Conservation (phyloP, 306 rosid genomes). For the Corylus americana region DNA sequence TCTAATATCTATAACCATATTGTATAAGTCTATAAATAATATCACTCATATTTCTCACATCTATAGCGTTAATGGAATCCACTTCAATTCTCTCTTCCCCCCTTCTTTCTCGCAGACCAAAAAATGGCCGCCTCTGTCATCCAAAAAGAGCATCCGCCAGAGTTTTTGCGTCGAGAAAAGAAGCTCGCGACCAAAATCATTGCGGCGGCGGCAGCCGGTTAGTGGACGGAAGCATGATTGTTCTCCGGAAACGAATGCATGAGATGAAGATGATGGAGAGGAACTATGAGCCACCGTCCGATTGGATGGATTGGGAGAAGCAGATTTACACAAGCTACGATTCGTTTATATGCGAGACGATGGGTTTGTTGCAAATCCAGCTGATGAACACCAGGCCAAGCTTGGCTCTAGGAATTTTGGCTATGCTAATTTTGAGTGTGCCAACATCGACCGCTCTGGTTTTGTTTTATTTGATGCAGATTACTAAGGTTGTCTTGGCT, state of each 20-base stretch:
- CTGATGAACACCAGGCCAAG: slow-evolving; percentile 58
- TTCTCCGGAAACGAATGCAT: slow-evolving; percentile 38
- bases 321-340: slow-evolving; percentile 37
- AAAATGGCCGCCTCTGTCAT: background rate
- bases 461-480: slow-evolving; percentile 30
- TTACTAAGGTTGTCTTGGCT: slow-evolving; percentile 19
- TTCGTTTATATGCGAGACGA: slow-evolving; percentile 35
- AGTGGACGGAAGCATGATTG: slow-evolving; percentile 42
- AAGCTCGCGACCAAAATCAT: slow-evolving; percentile 1
- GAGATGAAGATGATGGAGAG: slow-evolving; percentile 49
- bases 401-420: slow-evolving; percentile 37
- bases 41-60: no score
- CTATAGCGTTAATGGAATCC: slow-evolving; percentile 18
- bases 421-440: slow-evolving; percentile 30
- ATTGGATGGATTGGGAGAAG: slow-evolving; percentile 67
- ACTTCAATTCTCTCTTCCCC: slow-evolving; percentile 5
- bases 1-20: no score
- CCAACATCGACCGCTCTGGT: slow-evolving; percentile 31
- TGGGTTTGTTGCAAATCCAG: slow-evolving; percentile 52
- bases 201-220: background rate
- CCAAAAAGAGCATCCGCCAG: background rate
- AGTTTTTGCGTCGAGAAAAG: slow-evolving; percentile 14
- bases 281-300: slow-evolving; percentile 41
- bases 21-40: no score
- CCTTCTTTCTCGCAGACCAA: background rate